Conservation (phyloP, 164 flowering plant genomes). For the Cinnamomum chago region DNA sequence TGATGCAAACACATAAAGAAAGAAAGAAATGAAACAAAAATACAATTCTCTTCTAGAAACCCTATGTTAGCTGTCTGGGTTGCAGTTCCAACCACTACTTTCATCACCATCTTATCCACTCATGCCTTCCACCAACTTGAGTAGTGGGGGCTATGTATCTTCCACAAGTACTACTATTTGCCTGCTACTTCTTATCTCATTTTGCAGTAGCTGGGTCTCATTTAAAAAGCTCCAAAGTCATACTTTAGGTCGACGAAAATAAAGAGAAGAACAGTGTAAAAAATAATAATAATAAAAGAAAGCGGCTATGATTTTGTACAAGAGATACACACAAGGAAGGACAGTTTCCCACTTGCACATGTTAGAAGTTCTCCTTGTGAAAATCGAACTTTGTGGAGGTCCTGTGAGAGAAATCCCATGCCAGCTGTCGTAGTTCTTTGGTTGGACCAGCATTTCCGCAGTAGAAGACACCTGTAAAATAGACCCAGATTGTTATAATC, state of each 20-base stretch:
- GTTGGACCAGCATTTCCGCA: slow-evolving; percentile 46
- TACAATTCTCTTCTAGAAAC: neutral
- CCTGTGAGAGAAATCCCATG: slow-evolving; percentile 42
- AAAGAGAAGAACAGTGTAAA: neutral
- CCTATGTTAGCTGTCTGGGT: neutral
- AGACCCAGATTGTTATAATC: neutral
- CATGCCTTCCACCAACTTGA: neutral
- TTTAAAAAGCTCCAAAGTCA: neutral
- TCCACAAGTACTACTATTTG: neutral
- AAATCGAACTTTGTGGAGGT: slow-evolving; percentile 52
- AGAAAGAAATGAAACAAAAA: neutral
- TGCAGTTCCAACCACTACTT: neutral
- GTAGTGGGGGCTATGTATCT: neutral
- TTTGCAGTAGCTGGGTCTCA: neutral
- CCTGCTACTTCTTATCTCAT: neutral
- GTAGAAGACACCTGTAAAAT: slow-evolving; percentile 39
- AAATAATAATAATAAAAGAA: neutral
- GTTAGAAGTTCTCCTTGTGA: slow-evolving; percentile 49
- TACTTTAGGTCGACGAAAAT: neutral
- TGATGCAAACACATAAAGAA: neutral
- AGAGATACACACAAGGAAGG: neutral
- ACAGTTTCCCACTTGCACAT: neutral
- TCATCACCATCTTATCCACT: neutral
- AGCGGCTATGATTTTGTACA: neutral
- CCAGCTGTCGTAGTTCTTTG: slow-evolving; percentile 40